Conservation (phyloP, 306 rosid species). For the Citrullus amarus region DNA sequence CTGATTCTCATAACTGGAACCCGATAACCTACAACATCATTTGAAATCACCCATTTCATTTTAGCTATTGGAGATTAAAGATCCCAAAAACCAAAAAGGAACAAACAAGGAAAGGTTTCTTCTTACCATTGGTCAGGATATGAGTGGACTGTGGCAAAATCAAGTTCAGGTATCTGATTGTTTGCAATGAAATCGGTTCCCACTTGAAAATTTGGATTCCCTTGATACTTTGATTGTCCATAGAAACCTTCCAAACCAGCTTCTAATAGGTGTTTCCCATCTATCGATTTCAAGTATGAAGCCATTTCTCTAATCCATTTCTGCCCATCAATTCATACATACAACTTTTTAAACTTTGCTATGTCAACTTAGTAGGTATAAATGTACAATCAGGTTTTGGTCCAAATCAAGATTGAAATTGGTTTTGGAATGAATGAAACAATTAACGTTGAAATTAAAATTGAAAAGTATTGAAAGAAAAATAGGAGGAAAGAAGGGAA, state of each 20-base stretch:
- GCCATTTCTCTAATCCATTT: slow-evolving; percentile 92
- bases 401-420: background rate
- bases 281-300: slow-evolving; percentile 71
- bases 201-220: slow-evolving; percentile 48
- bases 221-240: slow-evolving; percentile 37
- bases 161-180: slow-evolving; percentile 71
- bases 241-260: slow-evolving; percentile 90
- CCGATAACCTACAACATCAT: slow-evolving; percentile 42
- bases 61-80: background rate
- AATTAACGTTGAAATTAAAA: background rate
- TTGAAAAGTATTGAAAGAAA: background rate
- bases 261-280: slow-evolving; percentile 78
- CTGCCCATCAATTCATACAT: slow-evolving; percentile 20
- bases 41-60: background rate
- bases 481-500: background rate
- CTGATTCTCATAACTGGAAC: slow-evolving; percentile 44
- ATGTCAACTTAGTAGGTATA: background rate
- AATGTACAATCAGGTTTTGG: background rate
- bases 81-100: background rate
- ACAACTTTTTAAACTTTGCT: background rate
- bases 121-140: slow-evolving; percentile 83
- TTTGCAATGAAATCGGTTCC: slow-evolving; percentile 88
- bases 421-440: background rate
- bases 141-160: slow-evolving; percentile 80
- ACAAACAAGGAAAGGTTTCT: background rate